phyloP scores from a whole-genome alignment of 1,284 basidiomycete genomes.

The Flammula alnicola region DNA sequence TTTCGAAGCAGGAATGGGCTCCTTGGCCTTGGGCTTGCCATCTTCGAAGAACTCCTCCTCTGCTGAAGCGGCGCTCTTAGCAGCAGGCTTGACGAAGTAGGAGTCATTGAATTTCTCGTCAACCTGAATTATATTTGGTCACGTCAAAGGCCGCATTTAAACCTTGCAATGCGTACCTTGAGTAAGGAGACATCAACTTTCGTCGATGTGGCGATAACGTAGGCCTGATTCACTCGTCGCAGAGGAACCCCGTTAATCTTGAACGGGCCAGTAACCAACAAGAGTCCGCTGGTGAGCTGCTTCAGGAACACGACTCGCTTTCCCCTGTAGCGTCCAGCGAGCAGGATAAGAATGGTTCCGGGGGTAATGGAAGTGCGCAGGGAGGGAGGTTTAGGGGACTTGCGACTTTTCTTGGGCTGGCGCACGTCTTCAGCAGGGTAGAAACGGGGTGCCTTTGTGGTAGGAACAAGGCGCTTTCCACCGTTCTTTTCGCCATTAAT shows the following conservation, averaged over 20 bases:
- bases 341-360: conserved; percentile 94
- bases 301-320: conserved; percentile 99
- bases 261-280: conserved; percentile 97
- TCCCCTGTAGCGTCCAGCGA: conserved; percentile 97
- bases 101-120: conserved; percentile 93
- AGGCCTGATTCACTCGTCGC: conserved; percentile 98
- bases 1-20: conserved; percentile 88
- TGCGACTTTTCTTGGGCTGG: conserved; percentile 91
- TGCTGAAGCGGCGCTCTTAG: conserved; percentile 77
- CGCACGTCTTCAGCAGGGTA: conserved; percentile 97
- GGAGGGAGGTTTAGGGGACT: conserved; percentile 76
- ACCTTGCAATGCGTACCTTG: conserved; percentile 55
- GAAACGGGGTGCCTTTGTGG: conserved; percentile 89
- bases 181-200: conserved; percentile 86
- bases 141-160: no score
- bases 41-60: conserved; percentile 97
- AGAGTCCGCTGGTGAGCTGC: conserved; percentile 91
- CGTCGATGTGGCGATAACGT: conserved; percentile 98
- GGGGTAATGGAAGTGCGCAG: conserved; percentile 92
- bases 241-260: conserved; percentile 99
- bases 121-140: no score
- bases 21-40: conserved; percentile 93
- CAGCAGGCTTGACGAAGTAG: conserved; percentile 89
- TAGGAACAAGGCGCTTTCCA: conserved; percentile 84
- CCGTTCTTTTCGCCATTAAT: conserved; percentile 94